Conservation (phyloP, 805 yeast species). For the Zygosaccharomyces lentus region DNA sequence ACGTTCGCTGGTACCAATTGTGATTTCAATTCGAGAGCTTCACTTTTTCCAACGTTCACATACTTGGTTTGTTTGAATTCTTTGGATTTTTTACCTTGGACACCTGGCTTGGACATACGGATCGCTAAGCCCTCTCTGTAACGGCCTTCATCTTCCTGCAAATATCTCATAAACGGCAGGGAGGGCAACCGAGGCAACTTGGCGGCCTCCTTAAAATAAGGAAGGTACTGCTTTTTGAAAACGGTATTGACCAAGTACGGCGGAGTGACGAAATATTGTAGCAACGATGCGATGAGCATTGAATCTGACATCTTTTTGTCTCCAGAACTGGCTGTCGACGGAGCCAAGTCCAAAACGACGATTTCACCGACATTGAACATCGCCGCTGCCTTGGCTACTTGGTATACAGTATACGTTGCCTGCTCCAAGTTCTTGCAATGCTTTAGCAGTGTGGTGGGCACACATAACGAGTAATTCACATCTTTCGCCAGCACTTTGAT, state of each 20-base stretch:
- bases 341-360: conserved; percentile 55
- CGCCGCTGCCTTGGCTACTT: conserved; percentile 71
- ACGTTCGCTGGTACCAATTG: conserved; percentile 71
- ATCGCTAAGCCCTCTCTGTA: conserved; percentile 59
- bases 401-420: conserved; percentile 67
- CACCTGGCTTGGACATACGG: conserved; percentile 38
- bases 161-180: conserved; percentile 63
- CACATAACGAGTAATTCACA: conserved; percentile 54
- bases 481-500: conserved; percentile 19
- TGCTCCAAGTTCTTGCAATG: conserved; percentile 67
- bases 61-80: conserved; percentile 60
- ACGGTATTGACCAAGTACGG: conserved; percentile 66
- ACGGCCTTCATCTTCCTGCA: conserved; percentile 38
- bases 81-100: conserved; percentile 35
- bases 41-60: conserved; percentile 67
- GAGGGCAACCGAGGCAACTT: conserved; percentile 67
- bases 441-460: conserved; percentile 64
- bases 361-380: conserved; percentile 69
- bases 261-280: conserved; percentile 83
- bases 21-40: conserved; percentile 52
- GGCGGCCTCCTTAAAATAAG: conserved; percentile 57
- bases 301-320: conserved; percentile 36
- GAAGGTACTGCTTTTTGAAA: conserved; percentile 46
- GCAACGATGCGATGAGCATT: conserved; percentile 57
- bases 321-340: conserved; percentile 13